phyloP scores from a whole-genome alignment of 345 rosid genomes.

The Cardamine resedifolia region DNA sequence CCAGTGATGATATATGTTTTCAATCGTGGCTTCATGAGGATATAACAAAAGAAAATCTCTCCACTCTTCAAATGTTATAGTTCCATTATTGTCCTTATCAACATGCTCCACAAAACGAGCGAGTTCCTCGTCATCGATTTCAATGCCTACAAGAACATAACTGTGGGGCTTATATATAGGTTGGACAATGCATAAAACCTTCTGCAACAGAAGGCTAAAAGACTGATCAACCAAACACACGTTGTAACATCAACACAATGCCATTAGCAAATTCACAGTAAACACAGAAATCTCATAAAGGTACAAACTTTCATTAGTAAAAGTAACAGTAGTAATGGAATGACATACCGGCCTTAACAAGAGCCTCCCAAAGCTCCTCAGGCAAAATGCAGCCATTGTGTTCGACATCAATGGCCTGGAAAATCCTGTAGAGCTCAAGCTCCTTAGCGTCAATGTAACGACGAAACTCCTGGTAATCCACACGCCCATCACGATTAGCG shows the following conservation, averaged over 20 bases:
- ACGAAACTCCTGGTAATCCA: constrained; percentile 83
- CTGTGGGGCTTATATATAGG: constrained; percentile 51
- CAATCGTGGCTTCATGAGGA: constrained; percentile 96
- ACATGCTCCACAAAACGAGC: constrained; percentile 98
- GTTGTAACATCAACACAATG: background rate
- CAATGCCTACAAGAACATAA: constrained; percentile 64
- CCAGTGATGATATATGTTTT: constrained; percentile 90
- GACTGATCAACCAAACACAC: background rate
- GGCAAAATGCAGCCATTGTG: constrained; percentile 96
- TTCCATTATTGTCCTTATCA: constrained; percentile 96
- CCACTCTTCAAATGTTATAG: constrained; percentile 98
- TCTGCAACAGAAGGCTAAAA: background rate
- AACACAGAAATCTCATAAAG: background rate
- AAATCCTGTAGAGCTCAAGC: constrained; percentile 76
- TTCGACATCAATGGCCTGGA: constrained; percentile 76
- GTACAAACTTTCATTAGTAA: background rate
- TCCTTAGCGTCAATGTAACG: constrained; percentile 88
- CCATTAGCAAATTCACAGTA: background rate
- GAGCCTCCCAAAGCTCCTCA: constrained; percentile 91
- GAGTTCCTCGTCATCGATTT: constrained; percentile 89
- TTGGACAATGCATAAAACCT: background rate
- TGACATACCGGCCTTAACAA: constrained; percentile 76
- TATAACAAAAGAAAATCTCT: constrained; percentile 93
- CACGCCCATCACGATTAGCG: constrained; percentile 85
- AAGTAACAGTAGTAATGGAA: background rate